Conservation (phyloP, 2,329 filamentous ascomycete species). For the Trichoderma endophyticum region DNA sequence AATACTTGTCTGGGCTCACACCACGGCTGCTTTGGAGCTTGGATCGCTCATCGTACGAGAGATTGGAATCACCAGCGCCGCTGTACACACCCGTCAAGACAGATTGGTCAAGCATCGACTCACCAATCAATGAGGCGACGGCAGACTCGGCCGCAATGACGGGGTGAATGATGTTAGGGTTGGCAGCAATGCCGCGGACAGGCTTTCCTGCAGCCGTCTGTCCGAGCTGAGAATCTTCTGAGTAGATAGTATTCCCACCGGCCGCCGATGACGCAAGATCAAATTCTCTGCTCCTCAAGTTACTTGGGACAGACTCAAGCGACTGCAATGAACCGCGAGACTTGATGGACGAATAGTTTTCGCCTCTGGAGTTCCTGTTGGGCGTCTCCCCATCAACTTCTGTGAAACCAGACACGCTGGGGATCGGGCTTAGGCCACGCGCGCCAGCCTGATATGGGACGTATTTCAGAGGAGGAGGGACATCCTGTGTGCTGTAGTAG, state of each 20-base stretch:
- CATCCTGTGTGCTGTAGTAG: constrained; percentile 59
- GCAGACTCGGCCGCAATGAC: constrained; percentile 77
- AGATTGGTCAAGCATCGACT: constrained; percentile 66
- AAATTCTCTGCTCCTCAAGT: constrained; percentile 48
- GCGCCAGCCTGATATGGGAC: constrained; percentile 66
- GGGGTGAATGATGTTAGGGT: constrained; percentile 72
- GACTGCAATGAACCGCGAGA: constrained; percentile 41
- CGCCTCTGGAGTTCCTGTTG: constrained; percentile 46
- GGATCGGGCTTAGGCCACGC: constrained; percentile 80
- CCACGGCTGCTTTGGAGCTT: constrained; percentile 34
- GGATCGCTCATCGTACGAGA: constrained; percentile 34
- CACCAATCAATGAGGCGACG: constrained; percentile 81
- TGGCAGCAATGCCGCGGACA: constrained; percentile 67
- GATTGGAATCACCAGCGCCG: constrained; percentile 37
- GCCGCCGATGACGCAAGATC: constrained; percentile 54
- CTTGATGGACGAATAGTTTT: constrained; percentile 60
- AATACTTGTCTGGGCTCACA: constrained; percentile 42
- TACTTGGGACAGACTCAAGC: constrained; percentile 36
- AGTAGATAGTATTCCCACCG: constrained; percentile 50
- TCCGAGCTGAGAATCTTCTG: constrained; percentile 55
- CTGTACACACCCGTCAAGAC: constrained; percentile 58
- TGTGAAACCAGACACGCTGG: constrained; percentile 84
- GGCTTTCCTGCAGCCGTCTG: constrained; percentile 63
- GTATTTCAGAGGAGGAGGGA: constrained; percentile 62
- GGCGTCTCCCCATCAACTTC: constrained; percentile 62